Evolutionary conservation across 805 yeast genomes (phyloP), one percentile per base, ranked within the genome.

Genomic region (Saccharomycopsis babjevae): DNA sequence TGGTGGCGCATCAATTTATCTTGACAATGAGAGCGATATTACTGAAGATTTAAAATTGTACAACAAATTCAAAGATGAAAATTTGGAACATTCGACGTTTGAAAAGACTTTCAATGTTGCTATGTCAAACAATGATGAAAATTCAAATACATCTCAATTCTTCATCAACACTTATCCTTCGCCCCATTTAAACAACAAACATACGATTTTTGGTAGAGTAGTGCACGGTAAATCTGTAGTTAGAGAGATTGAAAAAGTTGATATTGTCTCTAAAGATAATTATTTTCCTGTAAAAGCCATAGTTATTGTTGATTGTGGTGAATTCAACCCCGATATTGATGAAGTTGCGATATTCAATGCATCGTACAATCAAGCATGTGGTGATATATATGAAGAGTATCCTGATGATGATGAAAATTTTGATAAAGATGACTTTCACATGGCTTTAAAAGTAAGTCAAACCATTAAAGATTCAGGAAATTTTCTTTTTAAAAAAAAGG

Each of bases 201-300:
- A 89, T 68, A 77, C 92, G 0, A 83, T 89, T 1, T 86, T 91
- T 72, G 97, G 97, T 1, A 75, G 74, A 61, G 91, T 90, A 11
- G 67, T 76, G 7, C 77, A 76, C 66, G 96, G 89, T 18, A 86
- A 85, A 69, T 84, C 86, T 1, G 86, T 87, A 0, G 77, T 88
- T 0, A 76, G 92, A 67, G 83, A 83, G 32, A 73, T 86, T 22
- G 96, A 88, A 69, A 74, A 77, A 55, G 76, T 78, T 1, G 66
- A 72, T 6, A 76, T 79, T 1, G 36, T 63, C 3, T 57, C 50
- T 25, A 76, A 78, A 39, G 73, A 79, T 25, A 77, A 79, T 32
- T 83, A 80, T 6, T 67, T 71, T 2, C 78, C 79, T 5, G 68
- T 62, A 1, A 71, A 76, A 34, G 68, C 74, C 13, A 79, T 86